Conservation (phyloP, 805 yeast species). For the Cephaloascus albidus region DNA sequence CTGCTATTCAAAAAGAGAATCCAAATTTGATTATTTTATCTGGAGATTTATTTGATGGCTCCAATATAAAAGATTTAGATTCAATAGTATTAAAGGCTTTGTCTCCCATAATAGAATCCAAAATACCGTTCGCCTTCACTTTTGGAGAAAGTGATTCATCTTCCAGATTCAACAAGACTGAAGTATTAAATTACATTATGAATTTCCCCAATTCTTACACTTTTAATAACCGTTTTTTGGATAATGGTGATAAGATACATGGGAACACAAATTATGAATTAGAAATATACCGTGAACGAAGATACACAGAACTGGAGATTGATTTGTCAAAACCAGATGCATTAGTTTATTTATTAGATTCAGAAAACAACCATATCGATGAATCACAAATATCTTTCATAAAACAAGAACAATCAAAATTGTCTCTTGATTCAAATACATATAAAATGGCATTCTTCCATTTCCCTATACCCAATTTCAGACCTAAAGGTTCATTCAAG, state of each 20-base stretch:
- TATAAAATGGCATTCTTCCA: constrained; percentile 27
- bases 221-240: constrained; percentile 1
- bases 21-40: constrained; percentile 27
- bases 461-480: constrained; percentile 30
- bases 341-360: constrained; percentile 22
- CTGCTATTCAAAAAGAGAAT: constrained; percentile 15
- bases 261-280: constrained; percentile 29
- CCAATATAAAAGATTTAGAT: constrained; percentile 12
- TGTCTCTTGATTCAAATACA: neutral
- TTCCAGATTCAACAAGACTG: neutral
- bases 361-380: constrained; percentile 16
- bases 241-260: constrained; percentile 11
- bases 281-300: constrained; percentile 9
- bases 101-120: constrained; percentile 20
- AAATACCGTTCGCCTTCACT: constrained; percentile 22
- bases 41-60: constrained; percentile 26
- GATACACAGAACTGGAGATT: neutral
- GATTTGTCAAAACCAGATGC: constrained; percentile 10
- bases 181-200: neutral
- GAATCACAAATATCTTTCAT: constrained; percentile 21
- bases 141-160: constrained; percentile 27
- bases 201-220: neutral
- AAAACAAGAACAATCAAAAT: neutral
- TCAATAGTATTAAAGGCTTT: constrained; percentile 20
- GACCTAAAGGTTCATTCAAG: constrained; percentile 27